These are phyloP conservation scores for Plasmodium sp. DNA, from an alignment of 169 alveolate genomes.

Conservation along the genomic window DNA sequence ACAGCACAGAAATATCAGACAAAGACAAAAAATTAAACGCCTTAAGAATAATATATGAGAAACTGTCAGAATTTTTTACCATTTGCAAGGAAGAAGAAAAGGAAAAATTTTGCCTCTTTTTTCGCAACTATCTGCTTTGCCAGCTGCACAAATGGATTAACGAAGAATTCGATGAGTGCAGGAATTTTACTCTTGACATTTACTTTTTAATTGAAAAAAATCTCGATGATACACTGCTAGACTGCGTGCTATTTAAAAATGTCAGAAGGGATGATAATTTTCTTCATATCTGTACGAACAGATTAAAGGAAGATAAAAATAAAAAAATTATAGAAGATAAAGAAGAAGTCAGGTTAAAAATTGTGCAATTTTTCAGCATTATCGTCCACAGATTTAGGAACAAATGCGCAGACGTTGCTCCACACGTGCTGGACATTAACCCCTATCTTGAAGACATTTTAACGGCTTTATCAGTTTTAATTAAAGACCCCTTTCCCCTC, in stretches of 20 bases:
- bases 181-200: constrained; percentile 29
- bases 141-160: constrained; percentile 40
- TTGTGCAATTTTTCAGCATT: constrained; percentile 29
- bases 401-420: background rate
- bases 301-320: constrained; percentile 54
- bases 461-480: constrained; percentile 19
- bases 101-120: constrained; percentile 22
- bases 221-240: constrained; percentile 30
- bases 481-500: constrained; percentile 58
- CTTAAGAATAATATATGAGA: constrained; percentile 31
- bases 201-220: constrained; percentile 34
- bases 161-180: constrained; percentile 66
- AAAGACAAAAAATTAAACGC: constrained; percentile 41
- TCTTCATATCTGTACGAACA: constrained; percentile 25
- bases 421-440: constrained; percentile 8
- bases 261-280: constrained; percentile 28
- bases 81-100: constrained; percentile 26
- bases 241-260: constrained; percentile 35
- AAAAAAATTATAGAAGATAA: constrained; percentile 55
- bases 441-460: constrained; percentile 28
- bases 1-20: constrained; percentile 11
- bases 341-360: constrained; percentile 66
- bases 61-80: constrained; percentile 31
- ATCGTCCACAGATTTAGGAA: constrained; percentile 27
- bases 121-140: constrained; percentile 10